Base-by-base conservation (phyloP, 2,329 filamentous ascomycete species). In the Trichoderma asperellum region DNA sequence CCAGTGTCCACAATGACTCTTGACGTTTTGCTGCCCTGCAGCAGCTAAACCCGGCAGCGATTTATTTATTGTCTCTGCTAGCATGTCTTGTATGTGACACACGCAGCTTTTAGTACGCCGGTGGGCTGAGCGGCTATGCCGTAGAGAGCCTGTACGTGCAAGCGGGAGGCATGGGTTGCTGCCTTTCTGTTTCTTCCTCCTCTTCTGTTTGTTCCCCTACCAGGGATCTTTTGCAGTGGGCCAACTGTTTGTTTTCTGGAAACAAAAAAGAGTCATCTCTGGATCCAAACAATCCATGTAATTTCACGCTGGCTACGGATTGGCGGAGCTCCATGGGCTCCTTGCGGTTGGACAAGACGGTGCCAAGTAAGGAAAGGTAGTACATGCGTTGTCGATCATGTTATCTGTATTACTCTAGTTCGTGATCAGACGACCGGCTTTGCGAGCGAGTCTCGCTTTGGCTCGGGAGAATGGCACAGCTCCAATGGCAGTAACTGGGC, bases 61-160 rank as follows among this genome's bases (percentile, higher is more conserved):
- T 58, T 40, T 66, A 49, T 57, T 66, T 57, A 66, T 66, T 66
- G 62, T 66, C n/a, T 47, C 29, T 66, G 62, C 53, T 58, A 57
- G 62, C 24, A 64, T 56, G 61, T 64, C 52, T 64, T 27, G 34
- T 24, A 49, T 21, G 61, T 64, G 61, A 64, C 61, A 64, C 61
- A 64, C 49, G 61, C 61, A 64, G 61, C 49, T 55, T 35, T 49
- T 49, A 49, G 47, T 40, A 29, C 5, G 24, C 24, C 27, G 16
- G 61, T 52, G 49, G 49, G 61, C 61, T 43, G 21, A 40, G 49
- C 61, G 35, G 61, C 49, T 64, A 56, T 64, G 61, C 52, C 61
- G 61, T 24, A 56, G 47, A 55, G 21, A 32, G 61, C 24, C 61
- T 40, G 10, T 64, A 21, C 61, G 34, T 43, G 40, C 40, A 64